Percentiles rank a stretch among this genome's conserved stretches.
Conservation (phyloP, 768 basidiomycete genomes). For the Calocera viscosa region DNA sequence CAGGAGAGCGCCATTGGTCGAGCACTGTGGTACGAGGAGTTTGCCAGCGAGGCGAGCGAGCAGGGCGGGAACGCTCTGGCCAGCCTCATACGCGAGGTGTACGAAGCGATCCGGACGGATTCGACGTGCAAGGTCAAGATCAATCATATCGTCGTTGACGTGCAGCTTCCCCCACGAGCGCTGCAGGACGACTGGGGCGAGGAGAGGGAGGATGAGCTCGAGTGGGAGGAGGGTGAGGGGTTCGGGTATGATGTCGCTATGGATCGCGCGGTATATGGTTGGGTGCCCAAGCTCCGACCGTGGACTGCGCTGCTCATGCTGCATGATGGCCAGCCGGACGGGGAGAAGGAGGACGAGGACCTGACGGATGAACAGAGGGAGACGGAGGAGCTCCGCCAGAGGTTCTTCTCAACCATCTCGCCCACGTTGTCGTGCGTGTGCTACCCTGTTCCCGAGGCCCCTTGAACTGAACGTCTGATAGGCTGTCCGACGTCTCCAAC, state of each 20-base stretch:
- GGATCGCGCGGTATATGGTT: constrained; percentile 28
- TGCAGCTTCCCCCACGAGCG: constrained; percentile 75
- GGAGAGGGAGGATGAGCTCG: constrained; percentile 41
- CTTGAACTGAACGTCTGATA: constrained; percentile 22
- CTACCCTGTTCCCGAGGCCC: neutral
- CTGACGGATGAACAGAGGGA: constrained; percentile 59
- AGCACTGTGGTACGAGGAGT: constrained; percentile 32
- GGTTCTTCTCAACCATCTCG: constrained; percentile 58
- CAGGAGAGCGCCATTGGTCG: constrained; percentile 58
- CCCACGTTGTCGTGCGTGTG: constrained; percentile 61
- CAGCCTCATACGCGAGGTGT: constrained; percentile 64
- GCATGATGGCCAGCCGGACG: constrained; percentile 47
- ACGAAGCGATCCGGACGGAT: constrained; percentile 61
- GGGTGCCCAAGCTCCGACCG: constrained; percentile 59
- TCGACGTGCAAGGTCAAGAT: constrained; percentile 68
- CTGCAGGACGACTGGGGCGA: constrained; percentile 31
- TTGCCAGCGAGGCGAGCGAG: constrained; percentile 36
- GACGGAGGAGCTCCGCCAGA: constrained; percentile 24
- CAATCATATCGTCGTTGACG: constrained; percentile 64
- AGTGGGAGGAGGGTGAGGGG: constrained; percentile 36
- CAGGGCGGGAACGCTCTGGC: constrained; percentile 46
- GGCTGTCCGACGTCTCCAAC: constrained; percentile 66
- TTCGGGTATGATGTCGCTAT: constrained; percentile 54
- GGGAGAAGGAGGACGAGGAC: constrained; percentile 50
- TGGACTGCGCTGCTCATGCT: constrained; percentile 86